Conservation (phyloP, 768 basidiomycete genomes). For the Nidularia sp. region DNA sequence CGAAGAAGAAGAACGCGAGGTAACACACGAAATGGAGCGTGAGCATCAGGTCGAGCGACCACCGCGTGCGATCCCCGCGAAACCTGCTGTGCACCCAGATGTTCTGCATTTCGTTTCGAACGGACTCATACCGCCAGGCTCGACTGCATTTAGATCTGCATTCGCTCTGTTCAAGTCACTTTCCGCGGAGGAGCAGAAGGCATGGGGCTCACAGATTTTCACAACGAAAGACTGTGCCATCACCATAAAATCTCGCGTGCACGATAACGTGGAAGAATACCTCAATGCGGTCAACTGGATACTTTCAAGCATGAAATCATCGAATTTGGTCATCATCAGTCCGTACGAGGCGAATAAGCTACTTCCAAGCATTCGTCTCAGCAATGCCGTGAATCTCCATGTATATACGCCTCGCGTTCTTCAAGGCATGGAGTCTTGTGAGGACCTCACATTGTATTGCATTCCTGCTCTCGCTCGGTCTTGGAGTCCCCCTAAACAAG, state of each 20-base stretch:
- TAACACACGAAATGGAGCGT: conserved; percentile 35
- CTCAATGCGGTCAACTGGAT: conserved; percentile 42
- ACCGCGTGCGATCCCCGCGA: conserved; percentile 16
- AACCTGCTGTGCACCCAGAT: conserved; percentile 17
- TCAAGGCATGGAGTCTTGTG: conserved; percentile 26
- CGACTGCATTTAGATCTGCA: conserved; percentile 14
- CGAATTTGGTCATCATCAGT: conserved; percentile 31
- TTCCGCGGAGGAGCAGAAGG: conserved; percentile 1
- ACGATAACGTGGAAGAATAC: conserved; percentile 18
- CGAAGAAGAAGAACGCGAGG: conserved; percentile 50
- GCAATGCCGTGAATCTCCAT: conserved; percentile 30
- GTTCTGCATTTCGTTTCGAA: conserved; percentile 20
- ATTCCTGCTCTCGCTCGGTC: conserved; percentile 17
- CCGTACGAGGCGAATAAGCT: conserved; percentile 32
- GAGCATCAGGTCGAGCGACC: conserved; percentile 36
- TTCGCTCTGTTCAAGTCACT: conserved; percentile 9
- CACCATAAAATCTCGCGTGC: conserved; percentile 14
- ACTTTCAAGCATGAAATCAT: conserved; percentile 14
- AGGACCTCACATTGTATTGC: conserved; percentile 25
- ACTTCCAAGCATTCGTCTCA: conserved; percentile 25
- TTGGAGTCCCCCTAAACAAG: conserved; percentile 9
- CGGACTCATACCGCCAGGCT: conserved; percentile 16
- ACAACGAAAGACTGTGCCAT: conserved; percentile 28
- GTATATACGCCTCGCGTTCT: conserved; percentile 35
- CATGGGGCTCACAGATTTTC: conserved; percentile 17